Evolutionary conservation across 768 basidiomycete genomes (phyloP).

Genomic region (Boletus pseudopeckii): DNA sequence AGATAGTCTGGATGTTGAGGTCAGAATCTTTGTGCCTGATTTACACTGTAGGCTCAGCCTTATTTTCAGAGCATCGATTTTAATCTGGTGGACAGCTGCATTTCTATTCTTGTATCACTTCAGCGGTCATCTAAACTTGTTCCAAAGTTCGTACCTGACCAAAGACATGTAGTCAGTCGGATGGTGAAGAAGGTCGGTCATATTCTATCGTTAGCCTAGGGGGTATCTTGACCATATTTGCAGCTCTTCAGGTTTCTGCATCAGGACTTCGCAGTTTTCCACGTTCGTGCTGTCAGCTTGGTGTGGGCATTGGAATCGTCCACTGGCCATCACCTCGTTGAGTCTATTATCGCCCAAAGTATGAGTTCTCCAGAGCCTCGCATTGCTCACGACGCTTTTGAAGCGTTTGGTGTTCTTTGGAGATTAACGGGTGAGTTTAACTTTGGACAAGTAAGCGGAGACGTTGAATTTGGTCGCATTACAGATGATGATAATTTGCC

Average conservation of each 20-base stretch:
- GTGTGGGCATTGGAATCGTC: conserved; percentile 74
- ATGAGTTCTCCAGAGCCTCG: conserved; percentile 55
- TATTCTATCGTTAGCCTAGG: neutral
- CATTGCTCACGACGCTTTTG: conserved; percentile 57
- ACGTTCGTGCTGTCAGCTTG: conserved; percentile 75
- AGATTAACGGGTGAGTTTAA: conserved; percentile 65
- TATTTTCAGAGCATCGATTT: conserved; percentile 46
- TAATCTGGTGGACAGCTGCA: conserved; percentile 58
- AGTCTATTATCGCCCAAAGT: conserved; percentile 72
- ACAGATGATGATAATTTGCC: conserved; percentile 79
- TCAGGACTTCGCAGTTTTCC: conserved; percentile 64
- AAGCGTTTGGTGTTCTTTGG: conserved; percentile 93
- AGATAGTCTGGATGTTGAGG: conserved; percentile 52
- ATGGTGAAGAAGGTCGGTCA: conserved; percentile 52
- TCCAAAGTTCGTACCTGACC: conserved; percentile 53
- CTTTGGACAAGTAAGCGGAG: neutral
- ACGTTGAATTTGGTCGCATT: neutral
- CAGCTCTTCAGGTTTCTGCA: conserved; percentile 75
- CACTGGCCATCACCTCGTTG: conserved; percentile 60
- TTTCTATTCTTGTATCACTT: conserved; percentile 54
- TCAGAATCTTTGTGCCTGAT: conserved; percentile 25
- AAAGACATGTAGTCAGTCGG: conserved; percentile 51
- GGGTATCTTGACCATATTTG: conserved; percentile 6
- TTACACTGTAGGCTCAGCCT: neutral
- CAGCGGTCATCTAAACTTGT: conserved; percentile 48